A percentile compares a stretch with the other conserved stretches of the same genome.
These are phyloP conservation scores for Brassica napus DNA, from an alignment of 345 rosid species.

Conservation along the genomic window DNA sequence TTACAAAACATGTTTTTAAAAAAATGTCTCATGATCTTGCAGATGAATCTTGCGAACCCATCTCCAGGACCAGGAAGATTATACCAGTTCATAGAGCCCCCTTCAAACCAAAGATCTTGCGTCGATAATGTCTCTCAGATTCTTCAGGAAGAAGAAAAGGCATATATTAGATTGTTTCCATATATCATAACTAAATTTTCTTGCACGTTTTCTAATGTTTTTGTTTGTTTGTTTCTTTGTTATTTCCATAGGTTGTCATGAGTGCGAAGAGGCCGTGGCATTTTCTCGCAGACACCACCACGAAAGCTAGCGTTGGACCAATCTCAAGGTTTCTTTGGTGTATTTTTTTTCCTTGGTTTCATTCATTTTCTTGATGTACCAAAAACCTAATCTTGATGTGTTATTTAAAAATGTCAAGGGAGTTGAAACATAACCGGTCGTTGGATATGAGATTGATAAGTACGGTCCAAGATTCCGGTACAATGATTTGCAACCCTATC, in stretches of 20 bases:
- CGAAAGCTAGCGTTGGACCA: constrained; percentile 12
- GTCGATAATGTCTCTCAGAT: constrained; percentile 29
- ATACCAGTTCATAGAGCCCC: constrained; percentile 61
- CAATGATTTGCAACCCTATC: constrained; percentile 27
- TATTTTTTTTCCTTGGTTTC: not conserved
- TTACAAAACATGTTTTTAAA: not conserved
- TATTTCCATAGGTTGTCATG: constrained; percentile 41
- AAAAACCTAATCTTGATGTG: constrained; percentile 19
- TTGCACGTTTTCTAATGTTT: constrained; percentile 4
- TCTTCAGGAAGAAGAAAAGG: constrained; percentile 52
- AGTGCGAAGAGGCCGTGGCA: constrained; percentile 47
- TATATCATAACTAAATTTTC: not conserved
- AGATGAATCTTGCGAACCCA: constrained; percentile 46
- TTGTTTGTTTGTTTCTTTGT: not conserved
- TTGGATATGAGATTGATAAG: not conserved
- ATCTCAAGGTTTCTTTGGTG: constrained; percentile 21
- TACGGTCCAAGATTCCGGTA: constrained; percentile 27
- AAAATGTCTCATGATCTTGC: not conserved
- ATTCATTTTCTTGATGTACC: constrained; percentile 9
- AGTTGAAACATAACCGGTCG: constrained; percentile 17
- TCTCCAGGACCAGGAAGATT: constrained; percentile 32
- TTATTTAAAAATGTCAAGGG: constrained; percentile 16
- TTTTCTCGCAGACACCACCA: constrained; percentile 16
- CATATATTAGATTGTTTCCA: not conserved
- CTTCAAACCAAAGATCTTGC: constrained; percentile 66